Evolutionary conservation across 2,329 filamentous ascomycete species (phyloP).

Genomic region (Mycocentrospora acerina): DNA sequence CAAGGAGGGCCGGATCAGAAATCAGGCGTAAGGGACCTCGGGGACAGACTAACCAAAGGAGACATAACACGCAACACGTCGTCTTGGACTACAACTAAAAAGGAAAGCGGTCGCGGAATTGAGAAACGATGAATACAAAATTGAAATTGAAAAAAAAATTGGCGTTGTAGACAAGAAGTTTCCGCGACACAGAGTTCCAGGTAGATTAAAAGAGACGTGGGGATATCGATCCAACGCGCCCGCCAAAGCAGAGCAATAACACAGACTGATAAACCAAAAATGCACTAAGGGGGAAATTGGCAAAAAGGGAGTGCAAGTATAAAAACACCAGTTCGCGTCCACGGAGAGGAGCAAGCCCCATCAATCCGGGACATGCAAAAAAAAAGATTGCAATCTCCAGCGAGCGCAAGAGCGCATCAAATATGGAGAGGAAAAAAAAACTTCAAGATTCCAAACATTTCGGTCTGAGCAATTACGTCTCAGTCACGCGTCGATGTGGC

Average conservation of each 20-base stretch:
- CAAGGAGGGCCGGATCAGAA: slow-evolving; percentile 41
- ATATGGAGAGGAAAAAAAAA: slow-evolving; percentile 28
- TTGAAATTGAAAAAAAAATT: not conserved
- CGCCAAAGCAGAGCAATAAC: slow-evolving; percentile 42
- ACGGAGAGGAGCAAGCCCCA: slow-evolving; percentile 40
- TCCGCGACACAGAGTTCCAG: slow-evolving; percentile 12
- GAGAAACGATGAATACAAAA: not conserved
- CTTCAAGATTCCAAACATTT: slow-evolving; percentile 41
- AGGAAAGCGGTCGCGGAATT: slow-evolving; percentile 11
- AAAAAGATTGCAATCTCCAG: slow-evolving; percentile 33
- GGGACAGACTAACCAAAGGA: slow-evolving; percentile 45
- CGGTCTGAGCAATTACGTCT: slow-evolving; percentile 48
- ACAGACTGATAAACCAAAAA: slow-evolving; percentile 37
- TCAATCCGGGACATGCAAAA: slow-evolving; percentile 39
- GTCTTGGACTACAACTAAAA: slow-evolving; percentile 26
- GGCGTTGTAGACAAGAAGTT: too few species aligned
- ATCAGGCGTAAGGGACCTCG: slow-evolving; percentile 47
- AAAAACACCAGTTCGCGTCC: slow-evolving; percentile 41
- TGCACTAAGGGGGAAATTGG: slow-evolving; percentile 27
- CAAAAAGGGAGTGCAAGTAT: slow-evolving; percentile 25
- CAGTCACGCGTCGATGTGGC: slow-evolving; percentile 33
- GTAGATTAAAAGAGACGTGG: slow-evolving; percentile 28
- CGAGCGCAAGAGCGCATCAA: slow-evolving; percentile 31
- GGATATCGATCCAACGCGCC: slow-evolving; percentile 40
- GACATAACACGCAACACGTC: slow-evolving; percentile 34